These are phyloP conservation scores for Pichia paraexigua DNA, from an alignment of 805 yeast genomes.

Conservation along the genomic window DNA sequence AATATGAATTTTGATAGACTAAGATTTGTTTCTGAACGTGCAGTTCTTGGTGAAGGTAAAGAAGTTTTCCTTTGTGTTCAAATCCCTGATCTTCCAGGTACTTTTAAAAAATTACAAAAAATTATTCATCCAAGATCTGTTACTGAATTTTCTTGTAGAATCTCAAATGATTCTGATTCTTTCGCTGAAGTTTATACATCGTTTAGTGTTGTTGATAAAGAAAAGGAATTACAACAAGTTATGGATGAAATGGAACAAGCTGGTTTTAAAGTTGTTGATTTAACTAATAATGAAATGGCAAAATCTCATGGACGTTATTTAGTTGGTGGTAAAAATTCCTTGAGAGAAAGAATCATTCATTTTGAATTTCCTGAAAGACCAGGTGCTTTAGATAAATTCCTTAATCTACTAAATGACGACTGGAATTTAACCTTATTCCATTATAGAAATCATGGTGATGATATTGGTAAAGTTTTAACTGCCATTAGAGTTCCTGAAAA, in stretches of 20 bases:
- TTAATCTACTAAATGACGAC: constrained; percentile 57
- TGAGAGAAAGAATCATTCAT: constrained; percentile 69
- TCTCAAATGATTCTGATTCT: constrained; percentile 34
- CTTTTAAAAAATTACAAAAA: constrained; percentile 68
- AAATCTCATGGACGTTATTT: constrained; percentile 93
- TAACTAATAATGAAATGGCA: constrained; percentile 90
- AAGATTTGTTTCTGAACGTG: constrained; percentile 94
- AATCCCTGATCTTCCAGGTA: constrained; percentile 90
- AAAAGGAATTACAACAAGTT: constrained; percentile 62
- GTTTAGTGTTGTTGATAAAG: constrained; percentile 73
- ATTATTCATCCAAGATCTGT: constrained; percentile 81
- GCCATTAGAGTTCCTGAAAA: constrained; percentile 80
- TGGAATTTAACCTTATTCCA: constrained; percentile 96
- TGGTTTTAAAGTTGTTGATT: constrained; percentile 73
- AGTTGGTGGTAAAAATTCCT: constrained; percentile 82
- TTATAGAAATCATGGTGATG: constrained; percentile 95
- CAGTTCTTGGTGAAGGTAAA: constrained; percentile 96
- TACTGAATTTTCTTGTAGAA: constrained; percentile 92
- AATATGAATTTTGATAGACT: constrained; percentile 96
- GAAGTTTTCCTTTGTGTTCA: constrained; percentile 88
- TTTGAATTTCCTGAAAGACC: constrained; percentile 98
- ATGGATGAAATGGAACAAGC: constrained; percentile 46
- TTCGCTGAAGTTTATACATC: constrained; percentile 81
- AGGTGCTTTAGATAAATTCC: constrained; percentile 80
- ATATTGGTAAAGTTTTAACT: constrained; percentile 84